A percentile compares a stretch with the other conserved stretches of the same genome.
Evolutionary conservation across 225 moss, liverwort and hornwort species (phyloP).

Genomic region (Asterella californica): DNA sequence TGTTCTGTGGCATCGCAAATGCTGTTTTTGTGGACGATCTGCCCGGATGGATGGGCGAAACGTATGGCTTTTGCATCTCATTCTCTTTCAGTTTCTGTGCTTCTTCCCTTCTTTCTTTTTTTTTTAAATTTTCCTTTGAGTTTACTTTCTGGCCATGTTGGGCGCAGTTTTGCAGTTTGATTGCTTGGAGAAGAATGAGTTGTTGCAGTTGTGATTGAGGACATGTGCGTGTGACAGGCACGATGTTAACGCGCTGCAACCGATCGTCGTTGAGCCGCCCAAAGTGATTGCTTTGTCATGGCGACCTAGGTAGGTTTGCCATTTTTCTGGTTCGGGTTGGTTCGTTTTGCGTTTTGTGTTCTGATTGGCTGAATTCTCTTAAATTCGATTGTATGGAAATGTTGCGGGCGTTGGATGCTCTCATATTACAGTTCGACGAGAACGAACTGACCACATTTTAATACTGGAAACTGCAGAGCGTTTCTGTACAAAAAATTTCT

Average conservation of each 20-base stretch:
- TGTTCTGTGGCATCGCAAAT: conserved; percentile 13
- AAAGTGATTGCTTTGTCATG: conserved; percentile 44
- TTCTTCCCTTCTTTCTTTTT: background rate
- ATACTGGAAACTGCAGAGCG: conserved; percentile 30
- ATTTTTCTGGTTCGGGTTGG: background rate
- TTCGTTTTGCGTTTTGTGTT: background rate
- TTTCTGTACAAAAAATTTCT: conserved; percentile 82
- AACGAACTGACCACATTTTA: background rate
- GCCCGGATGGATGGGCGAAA: conserved; percentile 34
- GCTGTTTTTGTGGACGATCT: conserved; percentile 22
- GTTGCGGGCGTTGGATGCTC: background rate
- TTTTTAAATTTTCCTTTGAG: background rate
- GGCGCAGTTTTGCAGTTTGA: background rate
- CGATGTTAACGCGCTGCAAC: conserved; percentile 15
- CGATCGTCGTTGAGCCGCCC: conserved; percentile 32
- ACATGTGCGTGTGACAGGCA: conserved; percentile 24
- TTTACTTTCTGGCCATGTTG: background rate
- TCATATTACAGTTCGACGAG: background rate
- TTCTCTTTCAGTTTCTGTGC: background rate
- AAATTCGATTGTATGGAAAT: background rate
- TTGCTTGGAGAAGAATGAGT: background rate
- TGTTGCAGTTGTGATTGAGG: background rate
- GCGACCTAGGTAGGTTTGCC: conserved; percentile 38
- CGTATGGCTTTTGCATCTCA: conserved; percentile 23
- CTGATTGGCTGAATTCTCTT: background rate